phyloP scores from a whole-genome alignment of 2,329 filamentous ascomycete species.

The Aureobasidium sp. region DNA sequence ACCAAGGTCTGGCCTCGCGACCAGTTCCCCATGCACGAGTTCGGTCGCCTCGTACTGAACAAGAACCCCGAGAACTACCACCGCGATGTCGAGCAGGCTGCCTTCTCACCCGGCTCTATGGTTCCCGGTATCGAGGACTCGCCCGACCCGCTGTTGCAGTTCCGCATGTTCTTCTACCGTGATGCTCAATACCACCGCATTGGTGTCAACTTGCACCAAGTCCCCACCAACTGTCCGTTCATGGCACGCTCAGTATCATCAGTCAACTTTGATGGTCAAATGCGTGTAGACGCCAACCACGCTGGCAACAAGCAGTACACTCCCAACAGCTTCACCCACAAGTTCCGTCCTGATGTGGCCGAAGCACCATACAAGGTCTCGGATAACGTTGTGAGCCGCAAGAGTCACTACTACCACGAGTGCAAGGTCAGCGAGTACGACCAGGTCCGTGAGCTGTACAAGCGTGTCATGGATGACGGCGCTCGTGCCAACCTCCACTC shows the following conservation, averaged over 20 bases:
- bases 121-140: constrained; percentile 44
- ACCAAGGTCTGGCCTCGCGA: constrained; percentile 45
- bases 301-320: constrained; percentile 42
- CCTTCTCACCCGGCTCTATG: constrained; percentile 44
- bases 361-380: constrained; percentile 42
- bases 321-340: constrained; percentile 44
- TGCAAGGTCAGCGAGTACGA: constrained; percentile 45
- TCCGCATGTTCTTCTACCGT: constrained; percentile 23
- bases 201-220: constrained; percentile 44
- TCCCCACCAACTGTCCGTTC: constrained; percentile 41
- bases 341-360: constrained; percentile 43
- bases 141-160: constrained; percentile 40
- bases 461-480: constrained; percentile 38
- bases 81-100: constrained; percentile 42
- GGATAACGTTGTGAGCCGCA: constrained; percentile 42
- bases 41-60: constrained; percentile 43
- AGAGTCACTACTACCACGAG: constrained; percentile 48
- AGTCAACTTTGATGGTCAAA: constrained; percentile 41
- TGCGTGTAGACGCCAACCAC: constrained; percentile 41
- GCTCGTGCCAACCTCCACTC: constrained; percentile 37
- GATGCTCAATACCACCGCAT: constrained; percentile 46
- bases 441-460: constrained; percentile 42
- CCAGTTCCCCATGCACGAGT: constrained; percentile 41
- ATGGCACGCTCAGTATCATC: constrained; percentile 39
- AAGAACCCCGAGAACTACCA: constrained; percentile 47